Base-by-base conservation (phyloP, 2,329 filamentous ascomycete genomes). In the Botryotinia calthae region DNA sequence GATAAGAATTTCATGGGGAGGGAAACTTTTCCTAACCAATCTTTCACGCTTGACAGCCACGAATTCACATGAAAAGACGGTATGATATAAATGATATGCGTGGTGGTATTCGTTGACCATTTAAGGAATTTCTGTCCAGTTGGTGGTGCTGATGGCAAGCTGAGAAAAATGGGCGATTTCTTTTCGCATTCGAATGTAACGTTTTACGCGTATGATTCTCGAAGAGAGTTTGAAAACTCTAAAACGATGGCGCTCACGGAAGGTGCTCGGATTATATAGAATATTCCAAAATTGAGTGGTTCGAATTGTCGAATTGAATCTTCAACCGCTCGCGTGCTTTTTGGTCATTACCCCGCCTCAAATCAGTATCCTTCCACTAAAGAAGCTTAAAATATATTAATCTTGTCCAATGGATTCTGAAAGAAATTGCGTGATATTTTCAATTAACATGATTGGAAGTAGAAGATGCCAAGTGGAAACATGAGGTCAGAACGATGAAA, bases 391-490 rank as follows among this genome's bases (percentile, higher is more conserved):
- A 40, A 54, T n/a, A 28, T 28, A 25, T n/a, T 28, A 0, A 22
- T 9, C 46, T 67, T n/a, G 8, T 40, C 64, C 64, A 67, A 67
- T 67, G 4, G 28, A 67, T 40, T 28, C 34, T 12, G 34, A 31
- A 18, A 37, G 34, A 67, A 67, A 67, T 67, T 54, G 31, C 64
- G 64, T 67, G 46, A 54, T 31, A 66, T 54, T 51, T 66, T 22
- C 1, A 22, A 51, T 31, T 54, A 66, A 66, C 46, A 54, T n/a
- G 20, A 51, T 66, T 54, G 25, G 64, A 54, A 40, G 7, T 66
- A 54, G 46, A 37, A 5, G 46, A 20, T 18, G 31, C n/a, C 40
- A 44, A 63, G 40, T n/a, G 4, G 31, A n/a, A 63, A n/a, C 12
- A 66, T 51, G 28, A 40, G 31, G 51, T 22, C 63, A 66, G 63